phyloP scores from a whole-genome alignment of 192 early-diverging fungal species.

The Coemansia sp. region DNA sequence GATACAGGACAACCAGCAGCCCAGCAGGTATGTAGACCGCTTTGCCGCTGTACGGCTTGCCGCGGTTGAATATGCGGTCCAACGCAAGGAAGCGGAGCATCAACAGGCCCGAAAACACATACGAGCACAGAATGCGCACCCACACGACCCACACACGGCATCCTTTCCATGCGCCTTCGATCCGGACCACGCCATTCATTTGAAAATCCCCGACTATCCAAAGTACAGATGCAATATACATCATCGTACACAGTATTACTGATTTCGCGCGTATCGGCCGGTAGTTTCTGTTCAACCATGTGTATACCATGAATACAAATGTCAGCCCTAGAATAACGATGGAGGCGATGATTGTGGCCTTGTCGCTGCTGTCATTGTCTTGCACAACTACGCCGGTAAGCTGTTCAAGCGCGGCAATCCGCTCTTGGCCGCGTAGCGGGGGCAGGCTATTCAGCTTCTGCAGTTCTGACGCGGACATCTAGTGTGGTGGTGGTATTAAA shows the following conservation, averaged over 20 bases:
- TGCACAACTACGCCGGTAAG: conserved; percentile 8
- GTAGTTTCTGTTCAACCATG: conserved; percentile 27
- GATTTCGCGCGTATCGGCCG: conserved; percentile 30
- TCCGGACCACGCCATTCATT: conserved; percentile 21
- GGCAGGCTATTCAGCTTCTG: conserved; percentile 13
- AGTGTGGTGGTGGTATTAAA: too few species aligned
- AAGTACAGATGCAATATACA: conserved; percentile 19
- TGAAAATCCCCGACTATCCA: conserved; percentile 26
- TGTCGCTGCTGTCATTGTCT: conserved; percentile 19
- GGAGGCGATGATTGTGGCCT: background rate
- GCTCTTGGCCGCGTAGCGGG: conserved; percentile 23
- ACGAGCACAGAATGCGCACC: conserved; percentile 27
- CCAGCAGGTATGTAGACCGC: conserved; percentile 18
- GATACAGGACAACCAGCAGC: background rate
- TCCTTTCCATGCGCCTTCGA: conserved; percentile 15
- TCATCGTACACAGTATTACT: conserved; percentile 28
- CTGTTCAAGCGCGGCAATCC: conserved; percentile 12
- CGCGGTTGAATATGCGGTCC: conserved; percentile 30
- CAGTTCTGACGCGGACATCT: conserved; percentile 10
- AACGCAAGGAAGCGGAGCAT: conserved; percentile 25
- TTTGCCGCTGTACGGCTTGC: conserved; percentile 27
- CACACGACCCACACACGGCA: conserved; percentile 35
- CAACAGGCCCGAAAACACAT: conserved; percentile 17
- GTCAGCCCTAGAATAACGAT: conserved; percentile 9
- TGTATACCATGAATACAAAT: conserved; percentile 20